phyloP scores from a whole-genome alignment of 2,329 filamentous ascomycete species.

The Hypoxylon sp. region DNA sequence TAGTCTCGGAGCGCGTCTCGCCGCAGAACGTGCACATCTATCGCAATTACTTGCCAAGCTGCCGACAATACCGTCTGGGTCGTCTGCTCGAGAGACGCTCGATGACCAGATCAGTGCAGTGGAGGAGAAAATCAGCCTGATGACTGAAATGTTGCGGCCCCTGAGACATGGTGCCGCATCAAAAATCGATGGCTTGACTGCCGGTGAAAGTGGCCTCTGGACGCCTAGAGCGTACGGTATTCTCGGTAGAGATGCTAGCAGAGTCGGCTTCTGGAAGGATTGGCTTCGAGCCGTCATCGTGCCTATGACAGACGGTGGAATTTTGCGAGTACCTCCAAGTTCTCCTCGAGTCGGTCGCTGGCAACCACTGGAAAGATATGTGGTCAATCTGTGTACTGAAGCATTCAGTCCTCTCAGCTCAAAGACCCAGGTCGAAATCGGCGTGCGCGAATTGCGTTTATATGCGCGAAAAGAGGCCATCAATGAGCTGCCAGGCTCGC shows the following conservation, averaged over 20 bases:
- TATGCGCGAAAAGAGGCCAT: slow-evolving; percentile 92
- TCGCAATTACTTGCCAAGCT: slow-evolving; percentile 88
- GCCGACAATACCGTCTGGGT: slow-evolving; percentile 83
- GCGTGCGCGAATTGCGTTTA: slow-evolving; percentile 87
- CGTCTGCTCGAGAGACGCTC: slow-evolving; percentile 81
- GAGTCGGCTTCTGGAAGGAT: slow-evolving; percentile 97
- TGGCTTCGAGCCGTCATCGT: slow-evolving; percentile 95
- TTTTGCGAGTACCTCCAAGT: slow-evolving; percentile 85
- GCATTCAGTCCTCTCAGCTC: slow-evolving; percentile 92
- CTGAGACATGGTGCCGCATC: slow-evolving; percentile 94
- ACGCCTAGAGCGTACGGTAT: slow-evolving; percentile 94
- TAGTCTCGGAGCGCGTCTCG: slow-evolving; percentile 89
- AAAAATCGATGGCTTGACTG: slow-evolving; percentile 96
- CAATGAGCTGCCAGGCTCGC: slow-evolving; percentile 93
- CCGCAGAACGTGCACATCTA: slow-evolving; percentile 87
- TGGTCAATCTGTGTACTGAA: slow-evolving; percentile 96
- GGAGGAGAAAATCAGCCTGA: slow-evolving; percentile 95
- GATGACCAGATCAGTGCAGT: slow-evolving; percentile 96
- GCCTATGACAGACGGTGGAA: slow-evolving; percentile 90
- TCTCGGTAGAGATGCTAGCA: slow-evolving; percentile 82
- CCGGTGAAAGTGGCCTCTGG: slow-evolving; percentile 96
- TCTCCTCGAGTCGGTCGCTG: slow-evolving; percentile 93
- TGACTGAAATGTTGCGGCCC: slow-evolving; percentile 94
- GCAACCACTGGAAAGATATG: slow-evolving; percentile 96
- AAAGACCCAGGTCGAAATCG: slow-evolving; percentile 94